Percentiles rank a stretch among this genome's conserved stretches.
Conservation (phyloP, 1,284 basidiomycete genomes). For the Irpex sp. region DNA sequence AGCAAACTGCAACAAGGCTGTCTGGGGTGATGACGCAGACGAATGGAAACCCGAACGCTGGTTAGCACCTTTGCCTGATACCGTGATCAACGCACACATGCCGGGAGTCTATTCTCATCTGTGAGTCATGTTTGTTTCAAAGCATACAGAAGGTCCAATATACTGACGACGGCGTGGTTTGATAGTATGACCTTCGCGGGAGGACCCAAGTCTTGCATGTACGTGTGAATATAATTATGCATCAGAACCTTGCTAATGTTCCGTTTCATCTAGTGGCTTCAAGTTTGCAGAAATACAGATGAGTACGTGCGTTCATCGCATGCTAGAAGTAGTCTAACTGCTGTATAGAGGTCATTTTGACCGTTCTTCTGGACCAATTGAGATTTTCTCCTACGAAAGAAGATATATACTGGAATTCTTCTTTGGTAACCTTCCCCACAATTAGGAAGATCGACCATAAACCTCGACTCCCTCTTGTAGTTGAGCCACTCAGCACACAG, state of each 20-base stretch:
- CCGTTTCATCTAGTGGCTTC: conserved; percentile 19
- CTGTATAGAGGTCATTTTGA: conserved; percentile 4
- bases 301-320: conserved; percentile 19
- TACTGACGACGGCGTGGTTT: background rate
- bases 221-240: conserved; percentile 5
- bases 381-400: background rate
- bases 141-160: no score
- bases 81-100: conserved; percentile 9
- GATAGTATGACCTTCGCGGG: conserved; percentile 27
- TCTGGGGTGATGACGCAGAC: conserved; percentile 51
- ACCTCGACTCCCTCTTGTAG: background rate
- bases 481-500: background rate
- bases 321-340: background rate
- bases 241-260: background rate
- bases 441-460: background rate
- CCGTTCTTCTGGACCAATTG: background rate
- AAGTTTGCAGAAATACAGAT: conserved; percentile 29
- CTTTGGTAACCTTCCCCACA: background rate
- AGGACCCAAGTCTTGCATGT: conserved; percentile 27
- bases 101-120: conserved; percentile 16
- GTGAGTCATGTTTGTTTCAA: conserved; percentile 5
- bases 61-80: conserved; percentile 12
- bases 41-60: conserved; percentile 38
- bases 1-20: conserved; percentile 37
- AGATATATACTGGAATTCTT: conserved; percentile 3